Evolutionary conservation across 345 rosid genomes (phyloP), one percentile per base, ranked within the genome.

Genomic region (Laguncularia racemosa): DNA sequence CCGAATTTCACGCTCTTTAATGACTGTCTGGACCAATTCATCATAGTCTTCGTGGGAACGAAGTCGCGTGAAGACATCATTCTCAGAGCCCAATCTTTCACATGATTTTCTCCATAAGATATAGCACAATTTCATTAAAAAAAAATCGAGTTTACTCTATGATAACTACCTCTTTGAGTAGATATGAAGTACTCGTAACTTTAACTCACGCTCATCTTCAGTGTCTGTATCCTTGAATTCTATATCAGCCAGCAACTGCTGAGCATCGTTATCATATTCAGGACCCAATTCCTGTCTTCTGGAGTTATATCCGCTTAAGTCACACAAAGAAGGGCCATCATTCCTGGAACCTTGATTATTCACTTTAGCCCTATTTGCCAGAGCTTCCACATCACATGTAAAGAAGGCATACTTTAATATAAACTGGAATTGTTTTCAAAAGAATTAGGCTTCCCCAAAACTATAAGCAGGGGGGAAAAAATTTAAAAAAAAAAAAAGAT

Each of bases 191-290:
- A 87, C 86, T 28, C 96, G 89, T 63, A 84, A 64, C 81, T 90
- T 93, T 63, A 93, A 78, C 70, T 87, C 84, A 6, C 71, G 83
- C 64, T 89, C 97, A 19, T 93, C 97, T 61, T 84, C 96, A 10
- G 90, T 71, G 69, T 93, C 97, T 43, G 75, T 71, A n/a, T 89
- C 95, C 78, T 87, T 89, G 61, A 89, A 93, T 73, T 89, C 99
- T 97, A 89, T 89, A 69, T 93, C 97, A 55, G 97, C 96, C 59
- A 87, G 82, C 67, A 87, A 73, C 64, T 87, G 90, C 83, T 93
- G 97, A 17, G 95, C 95, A 65, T 89, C 97, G 56, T 93, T 87
- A 61, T 93, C 99, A 44, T 87, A 93, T 65, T 89, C 99, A n/a
- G n/a, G n/a, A n/a, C n/a, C n/a, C n/a, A n/a, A n/a, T n/a, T n/a